phyloP scores from a whole-genome alignment of 169 alveolate genomes.

The Eimeria sp. region DNA sequence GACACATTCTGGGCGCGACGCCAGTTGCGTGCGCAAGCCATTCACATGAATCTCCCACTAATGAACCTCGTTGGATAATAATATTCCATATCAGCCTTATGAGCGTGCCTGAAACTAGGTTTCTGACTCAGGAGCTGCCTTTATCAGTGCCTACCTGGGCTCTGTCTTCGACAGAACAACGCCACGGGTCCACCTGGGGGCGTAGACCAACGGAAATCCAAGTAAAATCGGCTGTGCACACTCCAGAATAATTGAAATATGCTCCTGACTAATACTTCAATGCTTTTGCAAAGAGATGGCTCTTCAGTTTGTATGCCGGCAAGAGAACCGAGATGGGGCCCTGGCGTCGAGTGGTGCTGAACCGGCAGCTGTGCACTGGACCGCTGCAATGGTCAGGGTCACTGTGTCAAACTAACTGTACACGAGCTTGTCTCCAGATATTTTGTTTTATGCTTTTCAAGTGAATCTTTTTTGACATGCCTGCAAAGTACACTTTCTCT shows the following conservation, averaged over 20 bases:
- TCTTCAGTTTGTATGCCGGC: neutral
- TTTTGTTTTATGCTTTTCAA: neutral
- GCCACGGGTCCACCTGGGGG: neutral
- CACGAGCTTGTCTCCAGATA: neutral
- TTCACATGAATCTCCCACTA: neutral
- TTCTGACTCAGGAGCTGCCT: neutral
- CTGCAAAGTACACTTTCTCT: neutral
- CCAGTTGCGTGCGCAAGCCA: neutral
- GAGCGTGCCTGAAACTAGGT: neutral
- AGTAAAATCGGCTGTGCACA: neutral
- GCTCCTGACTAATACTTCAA: neutral
- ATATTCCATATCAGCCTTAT: too few relatives aligned
- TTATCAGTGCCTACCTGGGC: neutral
- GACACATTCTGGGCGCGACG: too few relatives aligned
- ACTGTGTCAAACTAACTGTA: neutral
- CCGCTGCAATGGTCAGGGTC: neutral
- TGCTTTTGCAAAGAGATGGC: neutral
- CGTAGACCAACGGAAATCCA: neutral
- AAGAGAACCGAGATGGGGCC: conserved; percentile 6
- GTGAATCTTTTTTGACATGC: neutral
- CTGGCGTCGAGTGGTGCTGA: neutral
- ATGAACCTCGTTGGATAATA: neutral
- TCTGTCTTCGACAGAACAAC: neutral
- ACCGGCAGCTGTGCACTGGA: neutral
- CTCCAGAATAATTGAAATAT: neutral